A percentile compares a stretch with the other conserved stretches of the same genome.
Evolutionary conservation across 768 basidiomycete genomes (phyloP).

Genomic region (Leccinum imitatum): DNA sequence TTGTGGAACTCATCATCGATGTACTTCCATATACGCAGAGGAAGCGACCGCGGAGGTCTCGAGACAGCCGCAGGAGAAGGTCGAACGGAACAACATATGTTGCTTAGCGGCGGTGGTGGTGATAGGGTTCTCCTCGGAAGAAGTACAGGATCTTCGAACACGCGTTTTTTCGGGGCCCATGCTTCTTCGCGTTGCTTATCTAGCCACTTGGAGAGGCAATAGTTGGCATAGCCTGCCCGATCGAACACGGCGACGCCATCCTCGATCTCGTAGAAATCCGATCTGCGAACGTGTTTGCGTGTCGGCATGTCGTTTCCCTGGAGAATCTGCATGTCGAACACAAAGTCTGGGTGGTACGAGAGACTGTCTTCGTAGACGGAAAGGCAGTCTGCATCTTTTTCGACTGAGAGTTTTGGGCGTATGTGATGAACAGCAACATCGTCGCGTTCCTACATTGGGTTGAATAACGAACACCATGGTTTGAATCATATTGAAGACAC

Average conservation of each 20-base stretch:
- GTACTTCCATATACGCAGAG: constrained; percentile 13
- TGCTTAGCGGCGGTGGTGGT: constrained; percentile 5
- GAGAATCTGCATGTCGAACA: constrained; percentile 20
- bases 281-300: constrained; percentile 10
- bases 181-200: constrained; percentile 30
- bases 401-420: background rate
- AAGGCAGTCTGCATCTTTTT: constrained; percentile 19
- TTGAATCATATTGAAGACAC: background rate
- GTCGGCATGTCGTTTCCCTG: constrained; percentile 15
- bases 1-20: constrained; percentile 32
- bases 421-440: background rate
- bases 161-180: constrained; percentile 15
- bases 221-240: constrained; percentile 23
- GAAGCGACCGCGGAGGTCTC: constrained; percentile 11
- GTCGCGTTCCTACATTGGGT: constrained; percentile 15
- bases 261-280: constrained; percentile 32
- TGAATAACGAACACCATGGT: background rate
- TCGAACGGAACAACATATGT: background rate
- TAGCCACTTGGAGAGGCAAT: constrained; percentile 27
- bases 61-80: background rate
- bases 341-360: constrained; percentile 19
- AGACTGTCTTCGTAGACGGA: constrained; percentile 34
- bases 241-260: constrained; percentile 29
- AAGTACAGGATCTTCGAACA: constrained; percentile 21
- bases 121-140: constrained; percentile 19